A percentile compares a stretch with the other conserved stretches of the same genome.
These are phyloP conservation scores for Erodium trifolium DNA, from an alignment of 441 rosid species.

Conservation along the genomic window DNA sequence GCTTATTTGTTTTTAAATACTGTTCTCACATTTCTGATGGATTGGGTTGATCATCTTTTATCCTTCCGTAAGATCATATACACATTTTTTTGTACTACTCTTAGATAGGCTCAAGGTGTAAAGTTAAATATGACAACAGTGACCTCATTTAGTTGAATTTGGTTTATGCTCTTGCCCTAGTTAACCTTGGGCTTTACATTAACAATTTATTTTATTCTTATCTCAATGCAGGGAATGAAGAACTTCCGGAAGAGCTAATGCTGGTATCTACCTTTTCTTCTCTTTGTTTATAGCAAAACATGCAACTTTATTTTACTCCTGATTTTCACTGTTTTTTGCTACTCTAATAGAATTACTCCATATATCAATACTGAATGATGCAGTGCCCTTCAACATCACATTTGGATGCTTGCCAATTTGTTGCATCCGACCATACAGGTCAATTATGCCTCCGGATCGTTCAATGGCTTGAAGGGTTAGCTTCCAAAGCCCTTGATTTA, in stretches of 20 bases:
- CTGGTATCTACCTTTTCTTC: conserved; percentile 37
- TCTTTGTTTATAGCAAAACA: background rate
- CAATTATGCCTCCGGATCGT: conserved; percentile 90
- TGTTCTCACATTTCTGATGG: background rate
- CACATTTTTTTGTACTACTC: background rate
- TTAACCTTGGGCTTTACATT: conserved; percentile 16
- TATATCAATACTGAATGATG: conserved; percentile 19
- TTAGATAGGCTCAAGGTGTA: conserved; percentile 5
- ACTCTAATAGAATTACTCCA: conserved; percentile 16
- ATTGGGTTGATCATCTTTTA: background rate
- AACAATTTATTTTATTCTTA: conserved; percentile 17
- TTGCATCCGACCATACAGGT: conserved; percentile 74
- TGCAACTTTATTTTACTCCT: background rate
- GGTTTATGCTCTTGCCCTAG: conserved; percentile 7
- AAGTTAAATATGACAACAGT: background rate
- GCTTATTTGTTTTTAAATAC: background rate
- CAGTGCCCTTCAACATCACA: conserved; percentile 96
- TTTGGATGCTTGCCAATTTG: conserved; percentile 89
- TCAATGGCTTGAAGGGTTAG: conserved; percentile 94
- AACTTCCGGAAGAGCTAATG: conserved; percentile 53
- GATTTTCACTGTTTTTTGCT: conserved; percentile 4
- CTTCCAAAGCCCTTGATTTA: conserved; percentile 88
- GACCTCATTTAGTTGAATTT: conserved; percentile 8
- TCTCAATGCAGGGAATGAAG: conserved; percentile 70
- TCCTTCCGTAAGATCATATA: conserved; percentile 6